These are phyloP conservation scores for Aegilops speltoides DNA, from an alignment of 176 grass and related monocot genomes.

Conservation along the genomic window DNA sequence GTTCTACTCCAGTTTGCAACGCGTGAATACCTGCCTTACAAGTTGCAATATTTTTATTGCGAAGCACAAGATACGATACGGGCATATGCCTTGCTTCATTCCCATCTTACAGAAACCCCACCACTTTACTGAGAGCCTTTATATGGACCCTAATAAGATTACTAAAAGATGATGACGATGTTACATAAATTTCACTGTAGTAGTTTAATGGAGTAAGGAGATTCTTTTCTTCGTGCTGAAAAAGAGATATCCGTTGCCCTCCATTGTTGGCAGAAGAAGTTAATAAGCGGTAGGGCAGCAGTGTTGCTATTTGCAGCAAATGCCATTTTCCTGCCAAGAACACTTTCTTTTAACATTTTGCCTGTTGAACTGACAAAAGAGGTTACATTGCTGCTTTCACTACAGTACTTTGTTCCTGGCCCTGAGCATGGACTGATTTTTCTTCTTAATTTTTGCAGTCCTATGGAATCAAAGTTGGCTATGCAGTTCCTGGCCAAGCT, in stretches of 20 bases:
- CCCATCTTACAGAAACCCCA: not conserved
- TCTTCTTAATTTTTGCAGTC: conserved; percentile 37
- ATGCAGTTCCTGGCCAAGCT: conserved; percentile 42
- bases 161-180: not conserved
- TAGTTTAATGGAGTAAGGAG: not conserved
- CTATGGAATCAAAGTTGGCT: conserved; percentile 72
- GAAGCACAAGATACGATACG: not conserved
- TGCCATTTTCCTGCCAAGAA: not conserved
- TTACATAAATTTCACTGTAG: not conserved
- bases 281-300: not conserved
- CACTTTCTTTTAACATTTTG: not conserved
- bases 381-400: not conserved
- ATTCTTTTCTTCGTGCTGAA: not conserved
- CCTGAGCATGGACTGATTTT: not conserved
- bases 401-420: not conserved
- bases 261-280: not conserved
- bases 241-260: not conserved
- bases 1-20: not conserved
- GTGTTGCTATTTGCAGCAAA: not conserved
- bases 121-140: not conserved
- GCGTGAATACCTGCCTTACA: not conserved
- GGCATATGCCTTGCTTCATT: not conserved
- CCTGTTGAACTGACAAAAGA: not conserved
- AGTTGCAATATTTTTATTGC: not conserved
- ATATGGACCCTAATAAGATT: not conserved